Conservation (phyloP, 345 rosid genomes). For the Durio zibethinus region DNA sequence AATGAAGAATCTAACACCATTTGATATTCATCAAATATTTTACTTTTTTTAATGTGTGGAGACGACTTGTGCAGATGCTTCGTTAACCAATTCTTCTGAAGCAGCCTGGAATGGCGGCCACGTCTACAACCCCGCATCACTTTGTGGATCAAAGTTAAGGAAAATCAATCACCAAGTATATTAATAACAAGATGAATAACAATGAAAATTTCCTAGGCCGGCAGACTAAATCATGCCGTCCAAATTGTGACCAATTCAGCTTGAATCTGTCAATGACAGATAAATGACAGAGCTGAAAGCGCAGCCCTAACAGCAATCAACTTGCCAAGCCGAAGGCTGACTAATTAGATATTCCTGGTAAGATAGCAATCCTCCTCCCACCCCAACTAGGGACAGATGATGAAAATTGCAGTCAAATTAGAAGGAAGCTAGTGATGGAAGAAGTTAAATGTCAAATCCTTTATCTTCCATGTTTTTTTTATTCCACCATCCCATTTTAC, state of each 20-base stretch:
- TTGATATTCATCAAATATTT: neutral
- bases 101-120: conserved; percentile 2
- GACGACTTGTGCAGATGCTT: neutral
- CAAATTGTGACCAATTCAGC: neutral
- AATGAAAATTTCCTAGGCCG: neutral
- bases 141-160: conserved; percentile 6
- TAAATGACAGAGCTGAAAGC: neutral
- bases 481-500: neutral
- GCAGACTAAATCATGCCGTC: neutral
- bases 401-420: neutral
- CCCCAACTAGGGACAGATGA: neutral
- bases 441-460: neutral
- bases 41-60: neutral
- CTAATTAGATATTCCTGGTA: neutral
- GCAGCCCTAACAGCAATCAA: neutral
- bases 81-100: conserved; percentile 4
- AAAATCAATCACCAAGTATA: conserved; percentile 4
- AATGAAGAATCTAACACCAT: conserved; percentile 7
- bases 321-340: neutral
- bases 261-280: neutral
- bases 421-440: neutral
- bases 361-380: neutral
- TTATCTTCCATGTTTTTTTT: neutral
- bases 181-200: neutral
- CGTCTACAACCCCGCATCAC: neutral